Evolutionary conservation across 257 asterid genomes (phyloP).

Genomic region (Capsicum baccatum): DNA sequence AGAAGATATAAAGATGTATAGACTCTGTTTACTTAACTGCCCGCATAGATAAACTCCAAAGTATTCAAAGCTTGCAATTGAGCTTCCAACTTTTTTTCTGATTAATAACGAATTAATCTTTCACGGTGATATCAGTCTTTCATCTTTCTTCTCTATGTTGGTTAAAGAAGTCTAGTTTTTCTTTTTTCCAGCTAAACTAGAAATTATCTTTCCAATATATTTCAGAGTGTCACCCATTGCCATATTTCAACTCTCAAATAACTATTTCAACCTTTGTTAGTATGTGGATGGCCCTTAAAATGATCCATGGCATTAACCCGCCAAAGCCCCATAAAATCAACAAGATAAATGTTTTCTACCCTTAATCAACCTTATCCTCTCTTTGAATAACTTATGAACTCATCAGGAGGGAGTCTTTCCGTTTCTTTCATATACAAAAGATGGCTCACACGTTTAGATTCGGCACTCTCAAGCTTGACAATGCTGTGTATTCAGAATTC

Average conservation of each 20-base stretch:
- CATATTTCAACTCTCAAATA: slow-evolving; percentile 1
- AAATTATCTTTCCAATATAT: background rate
- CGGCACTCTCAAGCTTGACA: background rate
- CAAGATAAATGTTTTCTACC: background rate
- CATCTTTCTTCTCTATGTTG: background rate
- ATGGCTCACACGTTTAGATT: background rate
- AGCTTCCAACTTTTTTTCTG: background rate
- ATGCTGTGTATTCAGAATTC: background rate
- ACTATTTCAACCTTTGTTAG: background rate
- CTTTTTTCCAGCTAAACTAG: background rate
- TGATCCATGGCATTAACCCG: slow-evolving; percentile 19
- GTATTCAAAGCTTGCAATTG: background rate
- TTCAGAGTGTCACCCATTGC: background rate
- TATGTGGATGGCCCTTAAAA: slow-evolving; percentile 20
- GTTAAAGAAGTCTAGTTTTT: background rate
- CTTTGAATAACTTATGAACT: background rate
- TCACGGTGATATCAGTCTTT: background rate
- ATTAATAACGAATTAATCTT: background rate
- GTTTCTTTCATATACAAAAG: background rate
- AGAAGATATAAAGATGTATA: background rate
- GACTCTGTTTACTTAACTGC: background rate
- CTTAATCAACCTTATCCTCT: background rate
- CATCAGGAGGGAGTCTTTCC: background rate
- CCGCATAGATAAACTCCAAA: background rate
- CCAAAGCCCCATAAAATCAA: slow-evolving; percentile 8